Conservation (phyloP, 2,329 filamentous ascomycete species). For the Pseudofabraea citricarpa region DNA sequence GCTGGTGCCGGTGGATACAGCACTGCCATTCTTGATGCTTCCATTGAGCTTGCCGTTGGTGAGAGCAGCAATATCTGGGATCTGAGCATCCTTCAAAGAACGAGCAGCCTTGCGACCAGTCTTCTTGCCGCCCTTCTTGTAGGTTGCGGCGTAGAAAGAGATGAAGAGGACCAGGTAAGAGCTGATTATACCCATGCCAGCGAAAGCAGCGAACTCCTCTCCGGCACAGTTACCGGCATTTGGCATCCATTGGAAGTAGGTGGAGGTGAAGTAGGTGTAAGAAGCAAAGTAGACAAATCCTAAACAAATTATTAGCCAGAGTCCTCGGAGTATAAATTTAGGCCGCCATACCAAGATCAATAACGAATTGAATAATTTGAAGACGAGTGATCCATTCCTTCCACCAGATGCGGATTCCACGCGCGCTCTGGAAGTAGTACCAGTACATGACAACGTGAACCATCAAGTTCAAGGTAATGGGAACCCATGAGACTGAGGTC, state of each 20-base stretch:
- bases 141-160: slow-evolving; percentile 96
- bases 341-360: slow-evolving; percentile 91
- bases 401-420: slow-evolving; percentile 96
- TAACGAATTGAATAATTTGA: slow-evolving; percentile 95
- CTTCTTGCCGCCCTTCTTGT: slow-evolving; percentile 79
- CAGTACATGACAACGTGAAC: slow-evolving; percentile 99
- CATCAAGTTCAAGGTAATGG: slow-evolving; percentile 84
- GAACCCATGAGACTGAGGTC: slow-evolving; percentile 92
- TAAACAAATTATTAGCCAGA: slow-evolving; percentile 38
- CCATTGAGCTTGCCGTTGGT: slow-evolving; percentile 27
- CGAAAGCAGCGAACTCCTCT: slow-evolving; percentile 93
- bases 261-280: slow-evolving; percentile 96
- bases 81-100: slow-evolving; percentile 38
- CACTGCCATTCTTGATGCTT: slow-evolving; percentile 37
- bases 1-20: slow-evolving; percentile 33
- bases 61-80: slow-evolving; percentile 27
- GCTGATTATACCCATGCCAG: slow-evolving; percentile 86
- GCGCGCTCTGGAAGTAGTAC: slow-evolving; percentile 99
- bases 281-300: slow-evolving; percentile 98
- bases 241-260: slow-evolving; percentile 82
- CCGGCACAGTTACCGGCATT: slow-evolving; percentile 84
- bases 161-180: slow-evolving; percentile 98
- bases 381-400: slow-evolving; percentile 99
- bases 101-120: slow-evolving; percentile 71
- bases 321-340: slow-evolving; percentile 9